Base-by-base conservation (phyloP, 805 yeast genomes). In the Spathaspora passalidarum region DNA sequence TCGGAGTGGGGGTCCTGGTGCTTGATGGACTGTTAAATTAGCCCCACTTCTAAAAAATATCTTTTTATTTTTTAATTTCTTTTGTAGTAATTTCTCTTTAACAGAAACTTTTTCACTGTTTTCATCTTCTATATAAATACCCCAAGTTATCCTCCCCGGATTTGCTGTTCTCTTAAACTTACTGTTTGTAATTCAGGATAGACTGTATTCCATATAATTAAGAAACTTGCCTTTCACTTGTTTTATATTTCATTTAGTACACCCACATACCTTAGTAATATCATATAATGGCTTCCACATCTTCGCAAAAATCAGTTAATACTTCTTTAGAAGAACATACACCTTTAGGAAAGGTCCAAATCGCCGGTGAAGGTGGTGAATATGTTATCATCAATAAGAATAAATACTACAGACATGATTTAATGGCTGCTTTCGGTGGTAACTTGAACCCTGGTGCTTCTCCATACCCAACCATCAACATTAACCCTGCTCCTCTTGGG, bases 401-500 rank as follows among this genome's bases (percentile, higher is more conserved):
- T 22, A 65, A 57, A 34, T 69, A 58, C 54, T 56, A 55, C 40
- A 59, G 61, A 38, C 56, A 61, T 47, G 75, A 69, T 46, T 59
- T 69, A 49, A 63, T 63, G 65, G 48, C 51, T n/a, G 72, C 72
- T 3, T 66, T 67, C 46, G 71, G 69, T 25, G 70, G 71, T 54
- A 57, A 59, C 17, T 59, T 66, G 53, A 63, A 60, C 46, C 67
- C 71, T 3, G 69, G 69, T 35, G 51, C 55, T 13, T 38, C 62
- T 0, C 67, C 68, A 13, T 56, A 51, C 39, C 76, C 92, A 13
- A 59, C 68, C 7, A 74, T 75, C 51, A 73, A 82, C 54, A 88
- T 80, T 39, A 82, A 81, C 57, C 86, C 88, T 11, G 83, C 83
- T 29, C 86, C 88, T 6, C 63, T 82, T 35, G 88, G 88, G 8